These are phyloP conservation scores for Blumeria hordei DNA, from an alignment of 2,329 filamentous ascomycete genomes.

Conservation along the genomic window DNA sequence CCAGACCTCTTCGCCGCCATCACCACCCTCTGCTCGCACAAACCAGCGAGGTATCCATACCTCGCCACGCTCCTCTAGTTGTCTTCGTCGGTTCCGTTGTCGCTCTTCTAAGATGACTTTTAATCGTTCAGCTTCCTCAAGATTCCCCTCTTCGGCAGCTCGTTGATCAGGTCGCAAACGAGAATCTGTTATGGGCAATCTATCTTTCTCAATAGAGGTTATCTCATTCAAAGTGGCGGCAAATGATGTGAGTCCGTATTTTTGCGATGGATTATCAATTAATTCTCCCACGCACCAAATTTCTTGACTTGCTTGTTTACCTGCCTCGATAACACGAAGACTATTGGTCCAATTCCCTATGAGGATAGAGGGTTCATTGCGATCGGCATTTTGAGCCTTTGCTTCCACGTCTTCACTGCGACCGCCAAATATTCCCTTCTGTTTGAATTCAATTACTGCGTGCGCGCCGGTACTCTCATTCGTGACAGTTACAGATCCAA, in stretches of 20 bases:
- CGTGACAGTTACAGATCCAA: constrained; percentile 64
- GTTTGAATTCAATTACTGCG: constrained; percentile 73
- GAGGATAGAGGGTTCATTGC: constrained; percentile 39
- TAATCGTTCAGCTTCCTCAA: constrained; percentile 62
- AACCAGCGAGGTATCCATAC: constrained; percentile 67
- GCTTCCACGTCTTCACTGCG: constrained; percentile 73
- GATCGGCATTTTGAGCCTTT: constrained; percentile 43
- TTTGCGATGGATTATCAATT: constrained; percentile 53
- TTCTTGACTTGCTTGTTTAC: constrained; percentile 33
- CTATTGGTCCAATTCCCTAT: constrained; percentile 65
- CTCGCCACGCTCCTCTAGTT: constrained; percentile 52
- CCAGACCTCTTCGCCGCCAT: constrained; percentile 46
- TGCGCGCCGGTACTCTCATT: constrained; percentile 70
- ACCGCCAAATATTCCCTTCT: constrained; percentile 91
- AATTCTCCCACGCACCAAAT: constrained; percentile 62
- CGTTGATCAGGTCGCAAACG: constrained; percentile 72
- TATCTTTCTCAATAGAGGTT: constrained; percentile 50
- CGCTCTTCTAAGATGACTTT: constrained; percentile 71
- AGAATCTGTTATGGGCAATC: constrained; percentile 59
- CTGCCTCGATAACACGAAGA: constrained; percentile 40
- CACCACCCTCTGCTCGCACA: constrained; percentile 32
- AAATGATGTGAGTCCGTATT: constrained; percentile 75
- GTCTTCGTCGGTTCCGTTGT: constrained; percentile 50
- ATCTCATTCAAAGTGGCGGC: constrained; percentile 73
- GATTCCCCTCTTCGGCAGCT: constrained; percentile 54